phyloP scores from a whole-genome alignment of 768 basidiomycete species.

The Boletus speciosus region DNA sequence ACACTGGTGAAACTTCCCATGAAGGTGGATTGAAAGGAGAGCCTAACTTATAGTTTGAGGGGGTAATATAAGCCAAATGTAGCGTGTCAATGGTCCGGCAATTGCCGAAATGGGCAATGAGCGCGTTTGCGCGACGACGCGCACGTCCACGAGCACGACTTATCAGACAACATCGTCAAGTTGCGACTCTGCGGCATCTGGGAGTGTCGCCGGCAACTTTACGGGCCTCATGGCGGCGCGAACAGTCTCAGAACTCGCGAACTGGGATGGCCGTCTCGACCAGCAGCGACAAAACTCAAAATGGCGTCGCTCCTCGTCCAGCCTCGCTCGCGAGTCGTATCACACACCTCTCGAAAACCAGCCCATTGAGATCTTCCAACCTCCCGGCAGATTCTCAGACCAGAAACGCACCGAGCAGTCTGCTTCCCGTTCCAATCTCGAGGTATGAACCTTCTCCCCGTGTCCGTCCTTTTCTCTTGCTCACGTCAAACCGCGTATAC shows the following conservation, averaged over 20 bases:
- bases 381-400: neutral
- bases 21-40: too few relatives aligned
- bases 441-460: slow-evolving; percentile 8
- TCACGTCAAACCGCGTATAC: neutral
- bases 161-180: slow-evolving; percentile 3
- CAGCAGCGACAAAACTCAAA: slow-evolving; percentile 5
- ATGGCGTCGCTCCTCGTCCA: slow-evolving; percentile 12
- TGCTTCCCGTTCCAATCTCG: neutral
- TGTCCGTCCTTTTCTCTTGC: neutral
- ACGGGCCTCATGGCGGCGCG: slow-evolving; percentile 12
- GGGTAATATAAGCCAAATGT: neutral
- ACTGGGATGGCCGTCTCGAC: slow-evolving; percentile 17
- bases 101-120: slow-evolving; percentile 6
- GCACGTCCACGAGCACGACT: neutral
- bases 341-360: slow-evolving; percentile 1
- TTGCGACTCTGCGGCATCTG: neutral
- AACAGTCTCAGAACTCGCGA: slow-evolving; percentile 11
- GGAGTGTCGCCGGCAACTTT: neutral
- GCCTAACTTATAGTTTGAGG: too few relatives aligned
- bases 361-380: neutral
- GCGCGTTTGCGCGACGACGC: slow-evolving; percentile 8
- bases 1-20: too few relatives aligned
- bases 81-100: neutral
- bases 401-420: slow-evolving; percentile 9
- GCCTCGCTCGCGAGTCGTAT: slow-evolving; percentile 9